Base-by-base conservation (phyloP, 2,329 filamentous ascomycete genomes). In the Westerdykella sp. region DNA sequence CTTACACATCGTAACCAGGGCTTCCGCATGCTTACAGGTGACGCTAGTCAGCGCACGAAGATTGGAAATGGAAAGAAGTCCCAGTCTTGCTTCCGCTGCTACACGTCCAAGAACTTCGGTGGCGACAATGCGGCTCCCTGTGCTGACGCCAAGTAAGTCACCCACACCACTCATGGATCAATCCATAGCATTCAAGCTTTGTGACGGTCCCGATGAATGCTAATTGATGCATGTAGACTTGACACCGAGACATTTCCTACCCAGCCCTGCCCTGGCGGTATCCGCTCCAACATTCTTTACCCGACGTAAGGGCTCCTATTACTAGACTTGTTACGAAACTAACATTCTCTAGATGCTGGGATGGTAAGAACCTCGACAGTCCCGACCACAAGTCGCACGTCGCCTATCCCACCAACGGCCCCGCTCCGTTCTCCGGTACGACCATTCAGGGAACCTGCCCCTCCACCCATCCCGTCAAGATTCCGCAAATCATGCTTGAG, bases 311-410 rank as follows among this genome's bases (percentile, higher is more conserved):
- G 3, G 15, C 4, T 37, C 18, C 32, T 12, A 9, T n/a, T 12
- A 23, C 11, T 6, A 16, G 15, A 10, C 13, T 14, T 14, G 32
- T 35, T 35, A 14, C 32, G 6, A 9, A 10, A 5, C 32, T 35
- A 35, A 35, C 12, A 18, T 18, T 9, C 15, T 12, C 3, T 21
- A 43, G 41, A 9, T 40, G 69, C 61, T 72, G 70, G 69, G 69
- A 73, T 43, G 69, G 70, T 45, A 63, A 62, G 51, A 71, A 71
- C 56, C 37, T 68, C 5, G 73, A 76, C 53, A 73, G 73, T 15
- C 35, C 53, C 1, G 71, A 80, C 60, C 77, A 80, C 69, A 72
- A 71, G 64, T 69, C 69, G 50, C 80, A 73, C 50, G 67, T 72
- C 12, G 62, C 71, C 6, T 73, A 72, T 42, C 70, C 71, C 1